A percentile compares a stretch with the other conserved stretches of the same genome.
These are phyloP conservation scores for Macadamia tetraphylla DNA, from an alignment of 164 flowering plant genomes.

Conservation along the genomic window DNA sequence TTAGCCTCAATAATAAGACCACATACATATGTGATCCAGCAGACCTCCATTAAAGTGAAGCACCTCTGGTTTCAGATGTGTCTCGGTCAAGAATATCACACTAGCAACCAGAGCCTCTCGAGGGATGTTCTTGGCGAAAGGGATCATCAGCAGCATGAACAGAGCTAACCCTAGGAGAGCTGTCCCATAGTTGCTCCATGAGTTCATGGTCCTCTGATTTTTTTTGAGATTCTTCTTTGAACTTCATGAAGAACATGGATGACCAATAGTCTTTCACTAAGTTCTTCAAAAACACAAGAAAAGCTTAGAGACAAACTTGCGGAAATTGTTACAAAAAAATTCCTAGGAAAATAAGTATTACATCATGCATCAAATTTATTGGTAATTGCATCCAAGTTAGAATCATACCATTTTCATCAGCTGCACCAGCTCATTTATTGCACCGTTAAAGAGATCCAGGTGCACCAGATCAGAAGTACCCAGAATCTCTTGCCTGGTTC, in stretches of 20 bases:
- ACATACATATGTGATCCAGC: not conserved
- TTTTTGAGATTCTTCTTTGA: slow-evolving; percentile 50
- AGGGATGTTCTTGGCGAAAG: slow-evolving; percentile 55
- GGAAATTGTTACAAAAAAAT: no score
- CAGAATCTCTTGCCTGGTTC: slow-evolving; percentile 60
- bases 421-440: slow-evolving; percentile 59
- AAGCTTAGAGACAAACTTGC: not conserved
- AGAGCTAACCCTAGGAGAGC: slow-evolving; percentile 63
- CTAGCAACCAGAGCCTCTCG: slow-evolving; percentile 22
- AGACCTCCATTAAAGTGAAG: not conserved
- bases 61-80: not conserved
- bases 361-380: not conserved
- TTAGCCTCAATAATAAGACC: not conserved
- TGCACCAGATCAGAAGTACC: slow-evolving; percentile 52
- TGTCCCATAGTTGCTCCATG: slow-evolving; percentile 40
- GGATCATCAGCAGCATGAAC: slow-evolving; percentile 71
- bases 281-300: slow-evolving; percentile 36
- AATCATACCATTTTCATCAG: slow-evolving; percentile 65
- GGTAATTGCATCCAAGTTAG: no score
- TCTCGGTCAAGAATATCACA: slow-evolving; percentile 17
- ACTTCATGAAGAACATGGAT: slow-evolving; percentile 61
- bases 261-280: slow-evolving; percentile 82
- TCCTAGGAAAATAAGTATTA: not conserved
- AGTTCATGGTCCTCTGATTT: slow-evolving; percentile 31
- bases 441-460: slow-evolving; percentile 56